A percentile compares a stretch with the other conserved stretches of the same genome.
phyloP scores from a whole-genome alignment of 73 alveolate genomes.

The Uronychia setigera region DNA sequence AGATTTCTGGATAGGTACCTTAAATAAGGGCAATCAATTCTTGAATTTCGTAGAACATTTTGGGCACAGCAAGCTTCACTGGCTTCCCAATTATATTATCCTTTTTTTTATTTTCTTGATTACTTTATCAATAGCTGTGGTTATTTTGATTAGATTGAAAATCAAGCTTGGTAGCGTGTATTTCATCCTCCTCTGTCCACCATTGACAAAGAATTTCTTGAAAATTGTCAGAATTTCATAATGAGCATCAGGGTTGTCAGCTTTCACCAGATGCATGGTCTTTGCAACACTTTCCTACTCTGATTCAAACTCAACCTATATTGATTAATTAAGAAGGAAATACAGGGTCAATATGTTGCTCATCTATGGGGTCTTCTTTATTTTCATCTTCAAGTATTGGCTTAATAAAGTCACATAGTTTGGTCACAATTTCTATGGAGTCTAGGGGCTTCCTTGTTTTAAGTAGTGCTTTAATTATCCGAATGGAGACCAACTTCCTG shows the following conservation, averaged over 20 bases:
- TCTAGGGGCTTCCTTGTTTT: conserved; percentile 24
- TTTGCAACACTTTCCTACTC: conserved; percentile 49
- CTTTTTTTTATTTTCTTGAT: background rate
- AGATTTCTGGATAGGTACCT: conserved; percentile 13
- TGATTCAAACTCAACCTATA: conserved; percentile 39
- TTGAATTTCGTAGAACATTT: conserved; percentile 61
- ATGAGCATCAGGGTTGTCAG: conserved; percentile 17
- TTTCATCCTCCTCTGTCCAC: conserved; percentile 46
- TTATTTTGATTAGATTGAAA: conserved; percentile 9
- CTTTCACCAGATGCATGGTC: conserved; percentile 19
- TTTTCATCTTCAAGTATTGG: conserved; percentile 32
- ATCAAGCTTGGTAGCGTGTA: conserved; percentile 41
- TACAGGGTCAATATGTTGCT: conserved; percentile 45
- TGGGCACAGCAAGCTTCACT: conserved; percentile 7
- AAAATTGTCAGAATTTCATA: conserved; percentile 17
- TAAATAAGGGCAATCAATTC: conserved; percentile 57
- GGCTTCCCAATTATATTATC: background rate
- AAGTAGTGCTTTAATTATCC: conserved; percentile 64
- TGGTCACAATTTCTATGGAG: conserved; percentile 21
- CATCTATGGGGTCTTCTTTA: conserved; percentile 74
- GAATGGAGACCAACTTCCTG: conserved; percentile 73
- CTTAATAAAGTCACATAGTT: conserved; percentile 7
- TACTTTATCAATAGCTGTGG: background rate
- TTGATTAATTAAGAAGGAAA: background rate
- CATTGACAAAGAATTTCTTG: conserved; percentile 14